Evolutionary conservation across 495 filamentous ascomycete genomes (phyloP), one percentile per base, ranked within the genome.

Genomic region (Podospora pseudocomata): DNA sequence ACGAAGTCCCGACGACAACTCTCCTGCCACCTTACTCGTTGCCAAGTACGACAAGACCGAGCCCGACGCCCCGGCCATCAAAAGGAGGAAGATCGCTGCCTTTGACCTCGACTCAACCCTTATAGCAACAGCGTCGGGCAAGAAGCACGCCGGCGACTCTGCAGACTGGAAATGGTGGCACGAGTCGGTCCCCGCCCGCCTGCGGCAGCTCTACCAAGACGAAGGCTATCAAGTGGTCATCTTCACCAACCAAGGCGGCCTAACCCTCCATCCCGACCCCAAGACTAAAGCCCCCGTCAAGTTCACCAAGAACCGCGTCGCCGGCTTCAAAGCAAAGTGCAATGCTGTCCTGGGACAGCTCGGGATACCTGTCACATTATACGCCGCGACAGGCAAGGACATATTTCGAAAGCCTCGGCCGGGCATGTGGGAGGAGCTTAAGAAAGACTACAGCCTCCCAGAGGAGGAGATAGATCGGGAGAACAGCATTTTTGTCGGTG

Each of bases 141-240:
- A 92, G 74, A 87, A 84, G 30, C 94, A 93, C 68, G 84, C 87
- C 5, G 85, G 83, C 69, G 87, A 87, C 68, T 84, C 87, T 0
- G 78, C 82, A 4, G 95, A 98, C 77, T 99, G 95, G 95, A 91
- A 90, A 79, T 99, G 95, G 95, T 98, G 94, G 94, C 82, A 96
- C 74, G 58, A 79, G 11, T 84, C 77, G 19, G 91, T 97, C 1
- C 92, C 92, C 0, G 77, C 74, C 0, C 85, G 78, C 15, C 69
- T 99, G 9, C 85, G 84, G 64, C 79, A 87, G 59, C 79, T 98
- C 6, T 82, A 92, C 70, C 39, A 76, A 16, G 79, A 85, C 34
- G 86, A 92, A 74, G 92, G 91, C n/a, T 96, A 89, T 76, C 83
- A 84, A 63, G 79, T 99, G 4, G 84, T 91, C 1, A 85, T 99